Percentiles rank a stretch among this genome's conserved stretches.
phyloP scores from a whole-genome alignment of 208 protist species.

The Trypanosomatidae sp. region DNA sequence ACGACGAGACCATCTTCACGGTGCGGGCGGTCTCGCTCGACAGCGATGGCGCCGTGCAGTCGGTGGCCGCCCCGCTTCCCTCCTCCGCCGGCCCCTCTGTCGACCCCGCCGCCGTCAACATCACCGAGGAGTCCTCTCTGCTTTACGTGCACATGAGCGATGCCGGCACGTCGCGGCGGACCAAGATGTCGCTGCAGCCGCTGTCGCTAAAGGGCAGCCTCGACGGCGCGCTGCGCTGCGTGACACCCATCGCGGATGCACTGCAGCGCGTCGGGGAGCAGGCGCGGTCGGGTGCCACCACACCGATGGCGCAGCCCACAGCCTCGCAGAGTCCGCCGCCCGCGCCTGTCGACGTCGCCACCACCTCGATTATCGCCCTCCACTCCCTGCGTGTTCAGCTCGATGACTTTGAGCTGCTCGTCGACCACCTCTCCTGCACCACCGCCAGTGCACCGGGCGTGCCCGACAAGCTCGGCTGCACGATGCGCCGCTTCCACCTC shows the following conservation, averaged over 20 bases:
- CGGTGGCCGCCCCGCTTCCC: too few relatives aligned
- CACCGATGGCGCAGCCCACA: neutral
- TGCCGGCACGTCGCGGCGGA: neutral
- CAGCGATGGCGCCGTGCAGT: conserved; percentile 21
- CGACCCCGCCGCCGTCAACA: too few relatives aligned
- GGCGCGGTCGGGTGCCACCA: conserved; percentile 6
- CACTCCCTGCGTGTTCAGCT: conserved; percentile 12
- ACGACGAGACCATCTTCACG: conserved; percentile 29
- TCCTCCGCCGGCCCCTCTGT: too few relatives aligned
- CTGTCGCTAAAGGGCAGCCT: conserved; percentile 17
- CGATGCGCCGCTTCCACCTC: conserved; percentile 27
- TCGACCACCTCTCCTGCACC: conserved; percentile 29
- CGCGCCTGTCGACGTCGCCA: neutral
- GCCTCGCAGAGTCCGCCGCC: neutral
- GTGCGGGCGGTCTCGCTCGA: conserved; percentile 31
- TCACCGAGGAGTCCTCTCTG: conserved; percentile 19
- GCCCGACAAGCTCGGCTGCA: conserved; percentile 34
- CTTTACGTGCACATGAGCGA: conserved; percentile 23
- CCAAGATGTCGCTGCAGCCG: conserved; percentile 17
- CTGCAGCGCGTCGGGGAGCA: conserved; percentile 25
- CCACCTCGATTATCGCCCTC: conserved; percentile 18
- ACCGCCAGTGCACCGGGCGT: conserved; percentile 17
- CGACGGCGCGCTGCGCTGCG: conserved; percentile 20
- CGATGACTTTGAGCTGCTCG: conserved; percentile 16
- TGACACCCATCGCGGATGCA: conserved; percentile 26